Base-by-base conservation (phyloP, 2,329 filamentous ascomycete genomes). In the Epichloe glyceriae region DNA sequence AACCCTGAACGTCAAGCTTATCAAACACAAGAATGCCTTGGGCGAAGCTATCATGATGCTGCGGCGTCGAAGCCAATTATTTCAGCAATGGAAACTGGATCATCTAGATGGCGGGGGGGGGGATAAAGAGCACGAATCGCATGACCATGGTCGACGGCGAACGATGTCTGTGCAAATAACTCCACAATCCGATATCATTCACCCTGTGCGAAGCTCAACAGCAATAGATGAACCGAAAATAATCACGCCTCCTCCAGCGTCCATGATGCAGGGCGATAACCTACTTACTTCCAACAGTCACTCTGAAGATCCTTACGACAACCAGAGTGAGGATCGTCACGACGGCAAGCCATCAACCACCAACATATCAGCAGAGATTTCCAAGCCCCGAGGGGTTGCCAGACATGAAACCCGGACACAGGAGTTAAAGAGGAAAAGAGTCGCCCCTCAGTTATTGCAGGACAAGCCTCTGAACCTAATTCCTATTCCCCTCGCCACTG, bases 11-110 rank as follows among this genome's bases (percentile, higher is more conserved):
- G 68, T 90, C 50, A 74, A 64, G 39, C 71, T 74, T 4, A 64
- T 81, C 19, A 78, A 76, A 2, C 78, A 84, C 54, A 76, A 80
- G 52, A 69, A 71, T 43, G 75, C 73, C 1, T 64, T 93, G 2
- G 67, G 73, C 14, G 69, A 73, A 53, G 79, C 79, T 10, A 78
- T 90, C 50, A 58, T 70, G 2, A 68, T 73, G 34, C 71, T 90
- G 5, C 76, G 73, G 40, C 59, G 60, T 33, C 67, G 61, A 44
- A 86, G 83, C 48, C 56, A 55, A 1, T 69, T 67, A 37, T 85
- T 79, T 52, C 60, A 58, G 17, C 51, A 50, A 12, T 67, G 65
- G 65, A 58, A 58, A 49, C 2, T 44, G 38, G 47, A 54, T 43
- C 57, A 40, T 35, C 40, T 53, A 22, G 47, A 43, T 22, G 22